A percentile compares a stretch with the other conserved stretches of the same genome.
These are phyloP conservation scores for Podaxis sp. DNA, from an alignment of 768 basidiomycete genomes.

Conservation along the genomic window DNA sequence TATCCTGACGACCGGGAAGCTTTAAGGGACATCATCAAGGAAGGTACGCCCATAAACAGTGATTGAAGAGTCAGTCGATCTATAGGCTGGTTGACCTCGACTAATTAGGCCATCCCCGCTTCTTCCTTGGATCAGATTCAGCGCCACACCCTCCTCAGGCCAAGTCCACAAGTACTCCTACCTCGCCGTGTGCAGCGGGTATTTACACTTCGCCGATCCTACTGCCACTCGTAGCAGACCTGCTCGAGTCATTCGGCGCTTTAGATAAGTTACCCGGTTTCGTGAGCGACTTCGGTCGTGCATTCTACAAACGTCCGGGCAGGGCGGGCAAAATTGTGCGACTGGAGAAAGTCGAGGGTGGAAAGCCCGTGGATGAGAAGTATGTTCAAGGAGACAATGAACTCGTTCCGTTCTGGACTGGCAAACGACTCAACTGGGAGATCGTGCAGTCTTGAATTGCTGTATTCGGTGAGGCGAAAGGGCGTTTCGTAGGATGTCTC, in stretches of 20 bases:
- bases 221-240: conserved; percentile 83
- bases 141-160: conserved; percentile 80
- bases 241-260: conserved; percentile 85
- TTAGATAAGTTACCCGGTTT: conserved; percentile 80
- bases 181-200: conserved; percentile 84
- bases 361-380: conserved; percentile 38
- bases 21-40: conserved; percentile 66
- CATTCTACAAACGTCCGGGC: conserved; percentile 60
- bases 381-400: conserved; percentile 45
- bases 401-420: conserved; percentile 87
- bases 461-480: not conserved
- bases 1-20: conserved; percentile 89
- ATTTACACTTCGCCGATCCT: conserved; percentile 94
- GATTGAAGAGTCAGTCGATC: not conserved
- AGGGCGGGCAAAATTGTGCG: conserved; percentile 30
- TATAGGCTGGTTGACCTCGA: not conserved
- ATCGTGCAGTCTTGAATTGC: conserved; percentile 23
- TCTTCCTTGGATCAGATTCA: conserved; percentile 96
- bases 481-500: not conserved
- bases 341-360: conserved; percentile 35
- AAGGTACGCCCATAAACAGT: conserved; percentile 43
- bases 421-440: conserved; percentile 75
- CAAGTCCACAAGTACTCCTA: conserved; percentile 68
- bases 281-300: conserved; percentile 71
- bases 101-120: conserved; percentile 75